phyloP scores from a whole-genome alignment of 768 basidiomycete genomes.

The Boletus rufocinnamomeus region DNA sequence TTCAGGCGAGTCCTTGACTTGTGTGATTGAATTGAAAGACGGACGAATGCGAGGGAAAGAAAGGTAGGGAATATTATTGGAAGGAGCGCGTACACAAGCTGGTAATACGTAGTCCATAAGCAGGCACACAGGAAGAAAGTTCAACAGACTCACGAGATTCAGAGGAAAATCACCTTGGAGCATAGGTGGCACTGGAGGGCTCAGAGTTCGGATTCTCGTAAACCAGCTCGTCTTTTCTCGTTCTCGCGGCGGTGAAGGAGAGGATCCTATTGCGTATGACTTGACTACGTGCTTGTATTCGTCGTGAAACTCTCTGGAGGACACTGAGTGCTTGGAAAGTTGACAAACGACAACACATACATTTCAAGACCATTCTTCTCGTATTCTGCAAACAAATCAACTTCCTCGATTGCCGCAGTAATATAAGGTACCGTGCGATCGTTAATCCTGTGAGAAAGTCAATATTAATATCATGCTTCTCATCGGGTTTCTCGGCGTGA shows the following conservation, averaged over 20 bases:
- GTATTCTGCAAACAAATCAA: slow-evolving; percentile 65
- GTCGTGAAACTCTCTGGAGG: slow-evolving; percentile 53
- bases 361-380: slow-evolving; percentile 60
- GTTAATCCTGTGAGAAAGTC: slow-evolving; percentile 48
- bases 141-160: slow-evolving; percentile 57
- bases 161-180: slow-evolving; percentile 64
- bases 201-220: slow-evolving; percentile 38
- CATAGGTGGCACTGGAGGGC: slow-evolving; percentile 56
- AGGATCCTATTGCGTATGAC: slow-evolving; percentile 47
- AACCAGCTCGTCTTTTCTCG: slow-evolving; percentile 46
- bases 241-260: slow-evolving; percentile 47
- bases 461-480: slow-evolving; percentile 2
- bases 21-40: slow-evolving; percentile 57
- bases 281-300: slow-evolving; percentile 59
- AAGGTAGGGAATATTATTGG: slow-evolving; percentile 68
- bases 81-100: slow-evolving; percentile 56
- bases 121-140: background rate
- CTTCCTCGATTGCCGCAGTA: slow-evolving; percentile 69
- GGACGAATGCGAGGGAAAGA: slow-evolving; percentile 53
- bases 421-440: slow-evolving; percentile 83
- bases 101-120: slow-evolving; percentile 5
- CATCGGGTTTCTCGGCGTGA: background rate
- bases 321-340: slow-evolving; percentile 8
- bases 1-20: slow-evolving; percentile 66
- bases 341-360: slow-evolving; percentile 39